These are phyloP conservation scores for Auriscalpium vulgare DNA, from an alignment of 768 basidiomycete species.

Conservation along the genomic window DNA sequence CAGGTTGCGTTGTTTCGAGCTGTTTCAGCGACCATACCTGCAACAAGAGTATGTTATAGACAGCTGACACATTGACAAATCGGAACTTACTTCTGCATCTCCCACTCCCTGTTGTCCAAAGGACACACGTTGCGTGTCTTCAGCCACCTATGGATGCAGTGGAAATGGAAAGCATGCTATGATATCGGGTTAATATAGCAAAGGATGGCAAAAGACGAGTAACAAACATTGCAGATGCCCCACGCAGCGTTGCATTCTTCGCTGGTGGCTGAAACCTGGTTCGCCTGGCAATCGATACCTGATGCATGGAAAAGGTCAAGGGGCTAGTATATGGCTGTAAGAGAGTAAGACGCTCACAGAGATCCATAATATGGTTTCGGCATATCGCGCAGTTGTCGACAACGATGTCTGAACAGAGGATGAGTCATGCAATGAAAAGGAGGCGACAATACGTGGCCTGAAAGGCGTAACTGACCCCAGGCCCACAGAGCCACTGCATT, in stretches of 20 bases:
- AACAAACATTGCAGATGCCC: conserved; percentile 93
- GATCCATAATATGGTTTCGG: conserved; percentile 99
- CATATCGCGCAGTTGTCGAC: conserved; percentile 99
- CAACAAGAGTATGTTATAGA: not conserved
- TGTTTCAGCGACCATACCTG: conserved; percentile 33
- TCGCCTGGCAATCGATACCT: conserved; percentile 99
- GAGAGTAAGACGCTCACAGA: conserved; percentile 54
- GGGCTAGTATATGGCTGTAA: no score
- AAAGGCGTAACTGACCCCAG: conserved; percentile 59
- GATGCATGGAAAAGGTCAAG: not conserved
- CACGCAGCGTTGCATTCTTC: conserved; percentile 98
- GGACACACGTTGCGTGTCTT: conserved; percentile 97
- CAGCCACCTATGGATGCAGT: conserved; percentile 98
- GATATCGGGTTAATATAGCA: not conserved
- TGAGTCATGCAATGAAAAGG: not conserved
- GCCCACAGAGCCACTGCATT: conserved; percentile 98
- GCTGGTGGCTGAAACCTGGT: conserved; percentile 93
- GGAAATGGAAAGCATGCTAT: conserved; percentile 99
- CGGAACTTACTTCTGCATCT: conserved; percentile 81
- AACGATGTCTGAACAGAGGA: conserved; percentile 68
- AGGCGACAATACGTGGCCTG: not conserved
- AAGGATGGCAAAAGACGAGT: not conserved
- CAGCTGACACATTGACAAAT: not conserved
- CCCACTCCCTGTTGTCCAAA: conserved; percentile 94
- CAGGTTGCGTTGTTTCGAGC: not conserved